These are phyloP conservation scores for Pichia sp. DNA, from an alignment of 1,139 yeast species.

Conservation along the genomic window DNA sequence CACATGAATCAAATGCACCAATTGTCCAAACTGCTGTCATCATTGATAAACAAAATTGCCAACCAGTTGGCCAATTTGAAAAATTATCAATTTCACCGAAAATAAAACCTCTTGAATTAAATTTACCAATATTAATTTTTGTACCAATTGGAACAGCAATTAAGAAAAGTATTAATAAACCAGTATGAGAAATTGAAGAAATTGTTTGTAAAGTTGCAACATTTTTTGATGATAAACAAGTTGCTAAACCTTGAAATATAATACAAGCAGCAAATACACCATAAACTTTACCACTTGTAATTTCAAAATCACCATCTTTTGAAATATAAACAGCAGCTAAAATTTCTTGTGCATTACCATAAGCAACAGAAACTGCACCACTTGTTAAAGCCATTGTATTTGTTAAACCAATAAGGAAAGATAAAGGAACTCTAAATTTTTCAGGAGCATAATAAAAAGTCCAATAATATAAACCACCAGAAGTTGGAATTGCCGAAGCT, in stretches of 20 bases:
- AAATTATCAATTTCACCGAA: conserved; percentile 51
- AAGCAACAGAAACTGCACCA: conserved; percentile 53
- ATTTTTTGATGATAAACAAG: conserved; percentile 45
- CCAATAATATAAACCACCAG: conserved; percentile 62
- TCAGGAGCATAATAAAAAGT: conserved; percentile 50
- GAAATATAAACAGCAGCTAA: conserved; percentile 46
- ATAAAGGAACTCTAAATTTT: conserved; percentile 34
- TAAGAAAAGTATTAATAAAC: conserved; percentile 48
- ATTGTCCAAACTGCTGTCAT: conserved; percentile 65
- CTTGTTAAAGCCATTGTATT: conserved; percentile 53
- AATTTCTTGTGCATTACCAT: conserved; percentile 52
- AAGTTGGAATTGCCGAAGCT: conserved; percentile 62
- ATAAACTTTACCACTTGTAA: conserved; percentile 43
- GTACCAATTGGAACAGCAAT: conserved; percentile 65
- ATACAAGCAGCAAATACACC: conserved; percentile 53
- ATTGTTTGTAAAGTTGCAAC: conserved; percentile 54
- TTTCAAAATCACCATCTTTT: conserved; percentile 41
- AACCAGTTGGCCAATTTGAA: conserved; percentile 59
- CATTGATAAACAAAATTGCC: conserved; percentile 55
- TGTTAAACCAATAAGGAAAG: conserved; percentile 53
- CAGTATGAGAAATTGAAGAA: conserved; percentile 50
- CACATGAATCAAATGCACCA: conserved; percentile 65
- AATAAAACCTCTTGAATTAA: conserved; percentile 41
- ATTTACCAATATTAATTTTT: conserved; percentile 23
- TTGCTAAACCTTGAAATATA: conserved; percentile 38